Evolutionary conservation across 75 land plant genomes (phyloP).

Genomic region (Picea sitchensis): DNA sequence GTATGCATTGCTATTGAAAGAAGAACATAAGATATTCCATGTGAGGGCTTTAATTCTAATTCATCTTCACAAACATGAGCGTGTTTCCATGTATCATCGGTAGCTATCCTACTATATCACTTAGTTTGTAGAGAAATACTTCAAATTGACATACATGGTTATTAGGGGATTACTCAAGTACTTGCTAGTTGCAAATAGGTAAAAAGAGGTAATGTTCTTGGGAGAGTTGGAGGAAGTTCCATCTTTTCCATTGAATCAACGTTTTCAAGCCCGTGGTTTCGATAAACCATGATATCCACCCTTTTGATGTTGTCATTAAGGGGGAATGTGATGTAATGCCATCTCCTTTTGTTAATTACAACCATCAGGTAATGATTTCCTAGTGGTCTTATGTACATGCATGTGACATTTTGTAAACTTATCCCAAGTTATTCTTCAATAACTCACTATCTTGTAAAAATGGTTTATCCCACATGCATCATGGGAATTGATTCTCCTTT

Average conservation of each 20-base stretch:
- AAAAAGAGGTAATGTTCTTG: slow-evolving; percentile 64
- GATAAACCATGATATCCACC: too few relatives aligned
- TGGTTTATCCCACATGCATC: too few relatives aligned
- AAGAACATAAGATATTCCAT: slow-evolving; percentile 60
- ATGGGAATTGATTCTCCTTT: too few relatives aligned
- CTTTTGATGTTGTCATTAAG: too few relatives aligned
- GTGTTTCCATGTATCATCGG: slow-evolving; percentile 45
- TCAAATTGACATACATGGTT: slow-evolving; percentile 47
- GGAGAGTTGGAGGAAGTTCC: slow-evolving; percentile 61
- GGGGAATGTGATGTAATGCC: too few relatives aligned
- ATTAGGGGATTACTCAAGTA: slow-evolving; percentile 55
- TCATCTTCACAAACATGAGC: slow-evolving; percentile 59
- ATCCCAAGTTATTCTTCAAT: too few relatives aligned
- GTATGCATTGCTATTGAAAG: slow-evolving; percentile 60
- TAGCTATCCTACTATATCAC: slow-evolving; percentile 51
- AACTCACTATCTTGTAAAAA: too few relatives aligned
- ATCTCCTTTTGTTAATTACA: too few relatives aligned
- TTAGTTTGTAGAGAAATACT: slow-evolving; percentile 64
- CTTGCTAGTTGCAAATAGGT: slow-evolving; percentile 65
- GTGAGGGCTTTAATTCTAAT: slow-evolving; percentile 39
- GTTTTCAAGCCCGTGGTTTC: too few relatives aligned
- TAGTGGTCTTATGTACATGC: too few relatives aligned
- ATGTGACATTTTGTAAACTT: too few relatives aligned
- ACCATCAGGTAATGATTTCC: too few relatives aligned
- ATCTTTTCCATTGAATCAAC: not conserved